Base-by-base conservation (phyloP, 2,329 filamentous ascomycete genomes). In the Uncinocarpus reesii region DNA sequence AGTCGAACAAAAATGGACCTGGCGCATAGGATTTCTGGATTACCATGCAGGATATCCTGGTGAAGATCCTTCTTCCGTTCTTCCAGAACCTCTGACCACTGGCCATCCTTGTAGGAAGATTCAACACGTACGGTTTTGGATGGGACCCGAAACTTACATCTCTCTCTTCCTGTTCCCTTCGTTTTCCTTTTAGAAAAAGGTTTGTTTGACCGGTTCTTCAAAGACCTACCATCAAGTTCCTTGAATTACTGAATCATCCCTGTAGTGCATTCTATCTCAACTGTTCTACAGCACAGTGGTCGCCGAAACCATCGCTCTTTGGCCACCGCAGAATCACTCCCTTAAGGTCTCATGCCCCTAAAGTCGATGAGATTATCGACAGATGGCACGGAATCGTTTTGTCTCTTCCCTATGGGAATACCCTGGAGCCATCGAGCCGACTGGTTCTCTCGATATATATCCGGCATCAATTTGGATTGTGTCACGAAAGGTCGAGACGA, bases 61-160 rank as follows among this genome's bases (percentile, higher is more conserved):
- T 34, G 45, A 47, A 47, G 36, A 47, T 34, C 36, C 23, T 50
- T 50, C 48, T 50, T 20, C 48, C 48, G 48, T 42, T n/a, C n/a
- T 50, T 50, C 48, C 48, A 50, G 48, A 50, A 50, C 42, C 18
- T 48, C 10, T 47, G 44, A 16, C 18, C 18, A 24, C 15, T 15
- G 15, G 24, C 36, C 41, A 41, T 34, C 45, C 45, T 47, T 41
- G 45, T 36, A 41, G 24, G 8, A 21, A 41, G 28, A n/a, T 11
- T 47, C 44, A 40, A 41, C 36, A 16, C 31, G 29, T 40, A 26
- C n/a, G 10, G 18, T 34, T 34, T 38, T 46, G 23, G 38, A n/a
- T 18, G 23, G 34, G 43, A 34, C 16, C 34, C 18, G 43, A 46
- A 46, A 46, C 43, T 38, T 46, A 46, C 43, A 38, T 37, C 26